phyloP scores from a whole-genome alignment of 1,284 basidiomycete genomes.

The Sanghuangporus baumii region DNA sequence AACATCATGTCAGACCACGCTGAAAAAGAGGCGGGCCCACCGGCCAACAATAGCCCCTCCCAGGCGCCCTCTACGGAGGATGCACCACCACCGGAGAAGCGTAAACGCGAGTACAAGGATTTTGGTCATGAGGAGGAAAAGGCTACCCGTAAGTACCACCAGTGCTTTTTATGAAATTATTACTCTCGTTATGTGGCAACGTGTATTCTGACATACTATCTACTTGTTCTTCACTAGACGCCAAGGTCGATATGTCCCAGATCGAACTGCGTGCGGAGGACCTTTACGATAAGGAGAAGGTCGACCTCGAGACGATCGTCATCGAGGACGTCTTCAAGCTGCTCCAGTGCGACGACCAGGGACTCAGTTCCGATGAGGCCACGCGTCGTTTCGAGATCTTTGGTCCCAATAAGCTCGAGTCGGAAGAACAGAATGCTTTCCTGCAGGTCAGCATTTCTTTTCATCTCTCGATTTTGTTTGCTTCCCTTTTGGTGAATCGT shows the following conservation, averaged over 20 bases:
- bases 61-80: constrained; percentile 24
- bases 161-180: not conserved
- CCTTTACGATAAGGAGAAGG: constrained; percentile 97
- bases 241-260: constrained; percentile 83
- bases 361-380: constrained; percentile 76
- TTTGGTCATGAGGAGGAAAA: constrained; percentile 75
- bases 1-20: constrained; percentile 35
- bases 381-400: constrained; percentile 87
- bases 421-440: constrained; percentile 82
- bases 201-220: not conserved
- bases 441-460: constrained; percentile 54
- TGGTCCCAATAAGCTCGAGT: constrained; percentile 93
- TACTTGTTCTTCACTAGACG: constrained; percentile 43
- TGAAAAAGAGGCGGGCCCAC: constrained; percentile 60
- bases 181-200: not conserved
- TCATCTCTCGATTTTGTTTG: not conserved
- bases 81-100: constrained; percentile 44
- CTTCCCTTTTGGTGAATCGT: not conserved
- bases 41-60: constrained; percentile 26
- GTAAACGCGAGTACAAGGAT: constrained; percentile 89
- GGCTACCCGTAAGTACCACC: constrained; percentile 56
- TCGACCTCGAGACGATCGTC: constrained; percentile 95
- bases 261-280: constrained; percentile 93
- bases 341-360: constrained; percentile 82
- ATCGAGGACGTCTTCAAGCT: constrained; percentile 97